These are phyloP conservation scores for Fusarium pilosicola DNA, from an alignment of 2,329 filamentous ascomycete genomes.

Conservation along the genomic window DNA sequence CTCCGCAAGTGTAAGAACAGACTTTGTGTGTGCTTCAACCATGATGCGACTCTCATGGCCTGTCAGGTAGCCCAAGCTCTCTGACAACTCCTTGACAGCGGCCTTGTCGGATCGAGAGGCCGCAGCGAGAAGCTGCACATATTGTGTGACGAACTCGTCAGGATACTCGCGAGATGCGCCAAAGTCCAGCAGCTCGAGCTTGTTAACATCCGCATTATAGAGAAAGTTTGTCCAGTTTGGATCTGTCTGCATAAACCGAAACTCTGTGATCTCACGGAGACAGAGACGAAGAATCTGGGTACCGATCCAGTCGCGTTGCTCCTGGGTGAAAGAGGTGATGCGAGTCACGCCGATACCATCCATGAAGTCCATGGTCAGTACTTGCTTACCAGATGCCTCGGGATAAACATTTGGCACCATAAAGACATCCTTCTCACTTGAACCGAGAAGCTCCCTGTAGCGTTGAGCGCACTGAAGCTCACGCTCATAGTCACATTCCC, in stretches of 20 bases:
- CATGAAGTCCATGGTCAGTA: slow-evolving; percentile 94
- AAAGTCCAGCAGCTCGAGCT: slow-evolving; percentile 93
- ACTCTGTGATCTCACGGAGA: slow-evolving; percentile 91
- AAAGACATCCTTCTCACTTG: slow-evolving; percentile 74
- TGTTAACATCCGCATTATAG: slow-evolving; percentile 77
- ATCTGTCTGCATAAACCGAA: slow-evolving; percentile 98
- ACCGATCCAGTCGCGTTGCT: slow-evolving; percentile 94
- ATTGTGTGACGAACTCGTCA: slow-evolving; percentile 79
- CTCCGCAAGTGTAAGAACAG: slow-evolving; percentile 89
- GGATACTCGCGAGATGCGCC: slow-evolving; percentile 91
- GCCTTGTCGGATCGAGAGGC: slow-evolving; percentile 76
- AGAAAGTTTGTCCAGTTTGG: slow-evolving; percentile 99
- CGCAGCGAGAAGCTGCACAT: slow-evolving; percentile 82
- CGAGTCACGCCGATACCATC: slow-evolving; percentile 87
- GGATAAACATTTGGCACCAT: slow-evolving; percentile 80
- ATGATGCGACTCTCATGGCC: slow-evolving; percentile 87
- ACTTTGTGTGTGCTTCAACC: slow-evolving; percentile 90
- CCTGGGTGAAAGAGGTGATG: slow-evolving; percentile 77
- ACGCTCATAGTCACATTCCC: slow-evolving; percentile 95
- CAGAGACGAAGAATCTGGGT: slow-evolving; percentile 92
- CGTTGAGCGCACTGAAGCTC: slow-evolving; percentile 84
- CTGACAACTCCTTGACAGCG: slow-evolving; percentile 73
- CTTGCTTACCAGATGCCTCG: slow-evolving; percentile 84
- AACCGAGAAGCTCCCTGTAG: slow-evolving; percentile 77
- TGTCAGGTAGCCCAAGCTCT: slow-evolving; percentile 88